These are phyloP conservation scores for Trichoderma endophyticum DNA, from an alignment of 2,329 filamentous ascomycete genomes.

Conservation along the genomic window DNA sequence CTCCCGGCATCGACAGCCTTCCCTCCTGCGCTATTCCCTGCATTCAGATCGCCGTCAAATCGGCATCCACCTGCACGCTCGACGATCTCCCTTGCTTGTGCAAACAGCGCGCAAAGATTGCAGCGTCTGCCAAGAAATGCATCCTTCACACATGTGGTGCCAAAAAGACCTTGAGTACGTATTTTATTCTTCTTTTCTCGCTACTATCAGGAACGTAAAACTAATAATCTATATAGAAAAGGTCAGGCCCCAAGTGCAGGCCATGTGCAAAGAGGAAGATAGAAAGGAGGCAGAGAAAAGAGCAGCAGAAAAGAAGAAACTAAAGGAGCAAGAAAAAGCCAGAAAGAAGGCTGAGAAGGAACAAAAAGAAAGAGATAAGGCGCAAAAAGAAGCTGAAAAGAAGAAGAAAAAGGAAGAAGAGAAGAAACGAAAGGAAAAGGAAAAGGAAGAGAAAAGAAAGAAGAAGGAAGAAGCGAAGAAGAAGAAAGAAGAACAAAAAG, in stretches of 20 bases:
- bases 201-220: background rate
- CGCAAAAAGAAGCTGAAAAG: background rate
- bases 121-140: conserved; percentile 5
- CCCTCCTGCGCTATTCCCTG: background rate
- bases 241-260: background rate
- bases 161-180: background rate
- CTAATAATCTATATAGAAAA: background rate
- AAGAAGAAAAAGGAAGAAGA: background rate
- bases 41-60: background rate
- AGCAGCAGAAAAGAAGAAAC: background rate
- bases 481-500: background rate
- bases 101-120: background rate
- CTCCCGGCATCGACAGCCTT: background rate
- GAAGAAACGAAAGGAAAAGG: background rate
- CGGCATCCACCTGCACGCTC: background rate
- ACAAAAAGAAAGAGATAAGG: background rate
- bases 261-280: background rate
- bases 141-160: background rate
- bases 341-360: background rate
- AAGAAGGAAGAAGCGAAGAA: background rate
- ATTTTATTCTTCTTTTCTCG: background rate
- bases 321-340: background rate
- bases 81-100: conserved; percentile 14
- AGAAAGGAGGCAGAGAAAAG: background rate
- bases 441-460: background rate